Percentiles rank a stretch among this genome's conserved stretches.
phyloP scores from a whole-genome alignment of 768 basidiomycete species.

The Pluteus cervinus region DNA sequence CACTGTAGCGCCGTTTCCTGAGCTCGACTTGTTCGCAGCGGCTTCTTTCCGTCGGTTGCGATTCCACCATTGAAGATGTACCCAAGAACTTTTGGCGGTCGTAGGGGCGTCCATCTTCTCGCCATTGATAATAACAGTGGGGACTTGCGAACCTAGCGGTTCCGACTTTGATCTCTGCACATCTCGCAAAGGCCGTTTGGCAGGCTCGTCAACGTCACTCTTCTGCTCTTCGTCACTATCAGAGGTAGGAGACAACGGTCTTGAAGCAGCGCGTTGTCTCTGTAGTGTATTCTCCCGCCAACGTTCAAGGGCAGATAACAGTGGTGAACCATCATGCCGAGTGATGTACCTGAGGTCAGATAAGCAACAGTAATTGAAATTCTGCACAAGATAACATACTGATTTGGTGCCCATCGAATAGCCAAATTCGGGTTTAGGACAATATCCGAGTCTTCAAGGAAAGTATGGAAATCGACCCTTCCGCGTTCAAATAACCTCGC shows the following conservation, averaged over 20 bases:
- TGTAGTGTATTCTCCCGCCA: slow-evolving; percentile 53
- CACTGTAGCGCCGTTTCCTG: slow-evolving; percentile 14
- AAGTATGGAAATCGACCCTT: slow-evolving; percentile 55
- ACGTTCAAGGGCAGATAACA: slow-evolving; percentile 65
- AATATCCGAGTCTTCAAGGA: slow-evolving; percentile 60
- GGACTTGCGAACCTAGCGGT: slow-evolving; percentile 24
- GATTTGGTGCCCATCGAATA: slow-evolving; percentile 63
- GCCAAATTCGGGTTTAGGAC: slow-evolving; percentile 63
- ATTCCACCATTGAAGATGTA: slow-evolving; percentile 89
- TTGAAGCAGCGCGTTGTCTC: slow-evolving; percentile 19
- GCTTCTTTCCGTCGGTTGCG: slow-evolving; percentile 40
- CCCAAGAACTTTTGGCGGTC: slow-evolving; percentile 45
- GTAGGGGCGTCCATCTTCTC: neutral
- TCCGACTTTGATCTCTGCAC: slow-evolving; percentile 33
- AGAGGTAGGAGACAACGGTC: slow-evolving; percentile 28
- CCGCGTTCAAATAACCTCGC: slow-evolving; percentile 51
- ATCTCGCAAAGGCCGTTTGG: too few species aligned
- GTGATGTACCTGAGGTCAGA: slow-evolving; percentile 60
- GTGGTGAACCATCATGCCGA: slow-evolving; percentile 65
- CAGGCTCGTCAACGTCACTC: too few species aligned
- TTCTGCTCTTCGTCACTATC: slow-evolving; percentile 22
- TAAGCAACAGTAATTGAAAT: neutral
- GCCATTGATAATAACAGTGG: slow-evolving; percentile 5
- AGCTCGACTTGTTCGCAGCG: slow-evolving; percentile 10
- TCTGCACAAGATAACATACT: slow-evolving; percentile 35